Base-by-base conservation (phyloP, 1,284 basidiomycete genomes). In the Fistulinella cinereoalba region DNA sequence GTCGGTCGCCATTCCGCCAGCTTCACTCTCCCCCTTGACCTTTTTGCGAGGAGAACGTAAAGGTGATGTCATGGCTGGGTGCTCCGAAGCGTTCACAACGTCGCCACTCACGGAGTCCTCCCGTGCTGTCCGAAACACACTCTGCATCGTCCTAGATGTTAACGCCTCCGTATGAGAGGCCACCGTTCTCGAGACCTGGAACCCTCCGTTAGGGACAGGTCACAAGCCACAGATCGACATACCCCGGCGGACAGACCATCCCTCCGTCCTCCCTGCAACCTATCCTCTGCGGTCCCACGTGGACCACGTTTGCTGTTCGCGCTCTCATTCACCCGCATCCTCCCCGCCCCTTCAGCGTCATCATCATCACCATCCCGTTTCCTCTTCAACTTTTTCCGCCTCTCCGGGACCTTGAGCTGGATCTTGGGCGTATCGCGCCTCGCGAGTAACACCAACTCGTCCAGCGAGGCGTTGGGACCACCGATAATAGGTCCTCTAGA, bases 391-490 rank as follows among this genome's bases (percentile, higher is more conserved):
- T 41, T 24, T 6, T 31, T 46, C 40, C 41, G 19, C 3, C 21
- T 12, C 10, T 27, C 47, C 6, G 57, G 47, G 15, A 51, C 3
- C 23, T 21, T 51, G 4, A 53, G 11, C 3, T 13, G 25, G n/a
- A 50, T 51, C 42, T 31, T 54, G 3, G 46, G 22, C 16, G 50
- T 44, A 1, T 27, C 29, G 15, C 52, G 47, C 34, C 51, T 49
- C 12, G 65, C 60, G 18, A 39, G 1, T 6, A 11, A 15, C 13
- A 18, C 21, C 2, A 63, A 37, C 28, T 67, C 52, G 0, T 43
- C 38, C 38, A 64, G 3, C 15, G 62, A 53, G 4, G 65, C 53
- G 2, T 18, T 27, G 3, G 60, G 58, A 2, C 65, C 65, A 4
- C 65, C 34, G 3, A 22, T 21, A 11, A 21, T 13, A 22, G 11